A percentile compares a stretch with the other conserved stretches of the same genome.
phyloP scores from a whole-genome alignment of 805 yeast genomes.

The Kodamaea leandrae region DNA sequence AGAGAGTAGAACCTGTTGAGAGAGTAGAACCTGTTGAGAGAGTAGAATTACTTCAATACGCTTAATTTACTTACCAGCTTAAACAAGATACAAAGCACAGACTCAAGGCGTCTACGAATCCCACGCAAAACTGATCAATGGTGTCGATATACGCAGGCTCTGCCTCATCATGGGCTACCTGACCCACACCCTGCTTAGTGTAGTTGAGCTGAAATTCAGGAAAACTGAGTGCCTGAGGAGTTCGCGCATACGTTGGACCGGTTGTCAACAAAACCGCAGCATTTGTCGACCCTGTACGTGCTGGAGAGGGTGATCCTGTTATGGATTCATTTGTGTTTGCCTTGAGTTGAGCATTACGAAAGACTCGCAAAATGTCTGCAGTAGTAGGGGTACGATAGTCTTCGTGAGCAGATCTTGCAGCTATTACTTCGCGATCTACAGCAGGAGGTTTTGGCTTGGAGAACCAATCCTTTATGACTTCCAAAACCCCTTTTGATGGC shows the following conservation, averaged over 20 bases:
- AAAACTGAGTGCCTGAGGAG: conserved; percentile 26
- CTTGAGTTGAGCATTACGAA: conserved; percentile 3
- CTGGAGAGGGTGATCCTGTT: conserved; percentile 3
- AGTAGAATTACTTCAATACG: neutral
- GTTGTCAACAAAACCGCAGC: conserved; percentile 2
- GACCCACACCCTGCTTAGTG: neutral
- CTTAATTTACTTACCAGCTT: too few relatives aligned
- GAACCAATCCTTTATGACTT: conserved; percentile 7
- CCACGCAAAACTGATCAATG: conserved; percentile 5
- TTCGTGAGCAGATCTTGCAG: neutral
- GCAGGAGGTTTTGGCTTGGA: neutral
- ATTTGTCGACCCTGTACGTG: conserved; percentile 2
- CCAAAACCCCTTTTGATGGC: neutral
- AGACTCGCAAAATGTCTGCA: conserved; percentile 3
- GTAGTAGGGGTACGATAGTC: conserved; percentile 6
- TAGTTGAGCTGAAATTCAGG: conserved; percentile 18
- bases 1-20: neutral
- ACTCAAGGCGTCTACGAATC: conserved; percentile 2
- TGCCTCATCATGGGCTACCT: neutral
- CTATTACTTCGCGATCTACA: neutral
- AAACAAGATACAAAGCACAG: conserved; percentile 3
- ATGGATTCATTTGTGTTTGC: conserved; percentile 11
- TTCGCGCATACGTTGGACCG: conserved; percentile 11
- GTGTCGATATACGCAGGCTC: conserved; percentile 6
- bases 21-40: neutral